phyloP scores from a whole-genome alignment of 495 filamentous ascomycete species.

The Lophium mytilinum region DNA sequence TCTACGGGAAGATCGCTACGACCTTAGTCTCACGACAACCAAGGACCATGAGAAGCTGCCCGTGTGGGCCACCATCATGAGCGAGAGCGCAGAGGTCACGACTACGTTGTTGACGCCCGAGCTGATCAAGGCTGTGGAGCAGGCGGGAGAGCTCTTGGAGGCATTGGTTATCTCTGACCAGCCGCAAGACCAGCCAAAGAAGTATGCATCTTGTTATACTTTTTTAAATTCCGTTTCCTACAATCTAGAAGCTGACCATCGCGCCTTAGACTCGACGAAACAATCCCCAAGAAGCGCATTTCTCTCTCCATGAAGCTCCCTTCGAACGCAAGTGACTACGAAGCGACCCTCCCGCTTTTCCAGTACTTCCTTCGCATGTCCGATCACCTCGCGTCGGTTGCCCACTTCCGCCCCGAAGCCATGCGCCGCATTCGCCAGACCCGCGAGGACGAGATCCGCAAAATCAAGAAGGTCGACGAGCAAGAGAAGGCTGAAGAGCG shows the following conservation, averaged over 20 bases:
- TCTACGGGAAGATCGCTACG: conserved; percentile 86
- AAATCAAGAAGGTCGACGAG: conserved; percentile 72
- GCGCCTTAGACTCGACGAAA: conserved; percentile 77
- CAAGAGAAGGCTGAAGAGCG: conserved; percentile 94
- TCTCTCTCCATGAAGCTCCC: conserved; percentile 67
- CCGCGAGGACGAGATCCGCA: conserved; percentile 74
- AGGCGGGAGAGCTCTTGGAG: conserved; percentile 75
- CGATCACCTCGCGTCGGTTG: conserved; percentile 65
- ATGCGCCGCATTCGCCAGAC: conserved; percentile 69
- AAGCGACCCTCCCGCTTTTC: conserved; percentile 65
- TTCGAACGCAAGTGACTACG: conserved; percentile 52
- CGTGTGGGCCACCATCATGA: conserved; percentile 91
- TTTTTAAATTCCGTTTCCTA: background rate
- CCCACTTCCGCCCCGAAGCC: conserved; percentile 85
- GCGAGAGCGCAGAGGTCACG: conserved; percentile 91
- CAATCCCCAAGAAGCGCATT: conserved; percentile 75
- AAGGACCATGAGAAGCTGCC: conserved; percentile 87
- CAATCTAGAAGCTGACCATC: background rate
- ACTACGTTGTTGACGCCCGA: conserved; percentile 77
- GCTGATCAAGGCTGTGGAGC: conserved; percentile 68
- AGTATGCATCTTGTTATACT: conserved; percentile 44
- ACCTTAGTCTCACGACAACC: conserved; percentile 83
- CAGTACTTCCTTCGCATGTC: conserved; percentile 73
- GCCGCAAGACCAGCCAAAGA: conserved; percentile 79
- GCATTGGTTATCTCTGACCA: conserved; percentile 87